Conservation (phyloP, 2,329 filamentous ascomycete species). For the Calonectria pteridis region DNA sequence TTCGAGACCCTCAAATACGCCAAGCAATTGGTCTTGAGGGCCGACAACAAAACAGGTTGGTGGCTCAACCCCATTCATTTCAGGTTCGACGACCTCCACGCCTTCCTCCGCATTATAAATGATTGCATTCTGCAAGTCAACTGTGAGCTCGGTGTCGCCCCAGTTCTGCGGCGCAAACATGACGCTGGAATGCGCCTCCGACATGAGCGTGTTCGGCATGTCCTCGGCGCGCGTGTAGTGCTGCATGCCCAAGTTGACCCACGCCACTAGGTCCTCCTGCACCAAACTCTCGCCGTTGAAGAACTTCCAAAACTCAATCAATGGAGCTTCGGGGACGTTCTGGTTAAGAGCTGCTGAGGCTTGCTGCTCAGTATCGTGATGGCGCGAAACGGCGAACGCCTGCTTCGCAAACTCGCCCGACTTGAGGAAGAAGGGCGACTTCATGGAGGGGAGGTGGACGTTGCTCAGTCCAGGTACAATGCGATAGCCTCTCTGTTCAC, state of each 20-base stretch:
- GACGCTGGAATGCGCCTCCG: conserved; percentile 55
- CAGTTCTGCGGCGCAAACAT: conserved; percentile 56
- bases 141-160: conserved; percentile 27
- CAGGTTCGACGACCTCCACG: conserved; percentile 15
- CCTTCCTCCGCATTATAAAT: conserved; percentile 31
- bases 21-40: conserved; percentile 27
- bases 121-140: conserved; percentile 31
- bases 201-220: conserved; percentile 63
- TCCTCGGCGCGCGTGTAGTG: conserved; percentile 51
- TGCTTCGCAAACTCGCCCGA: conserved; percentile 61
- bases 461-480: conserved; percentile 46
- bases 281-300: conserved; percentile 53
- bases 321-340: conserved; percentile 54
- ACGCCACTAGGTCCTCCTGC: conserved; percentile 56
- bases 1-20: conserved; percentile 27
- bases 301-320: conserved; percentile 59
- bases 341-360: conserved; percentile 53
- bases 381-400: conserved; percentile 60
- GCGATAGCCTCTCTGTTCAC: conserved; percentile 21
- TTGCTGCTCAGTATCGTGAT: conserved; percentile 51
- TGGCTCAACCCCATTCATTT: conserved; percentile 32
- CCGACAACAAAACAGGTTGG: conserved; percentile 24
- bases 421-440: conserved; percentile 59
- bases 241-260: conserved; percentile 64
- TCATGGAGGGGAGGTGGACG: conserved; percentile 58